Conservation (phyloP, 202 grass and related monocot species). For the Panicum virgatum region DNA sequence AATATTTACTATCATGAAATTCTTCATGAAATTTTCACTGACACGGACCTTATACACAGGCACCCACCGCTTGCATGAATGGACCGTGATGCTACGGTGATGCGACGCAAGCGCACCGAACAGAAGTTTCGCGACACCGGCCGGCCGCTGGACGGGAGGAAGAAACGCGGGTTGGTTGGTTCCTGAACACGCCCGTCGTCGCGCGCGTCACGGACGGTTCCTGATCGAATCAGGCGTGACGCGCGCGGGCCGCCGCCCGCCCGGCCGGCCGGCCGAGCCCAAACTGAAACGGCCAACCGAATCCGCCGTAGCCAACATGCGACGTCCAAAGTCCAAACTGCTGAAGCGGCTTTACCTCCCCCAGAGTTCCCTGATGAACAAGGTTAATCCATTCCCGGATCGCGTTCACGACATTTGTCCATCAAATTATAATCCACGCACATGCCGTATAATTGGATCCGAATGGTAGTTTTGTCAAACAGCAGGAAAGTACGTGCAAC, state of each 20-base stretch:
- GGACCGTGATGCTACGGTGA: too few relatives aligned
- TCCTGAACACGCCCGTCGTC: background rate
- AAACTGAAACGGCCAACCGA: background rate
- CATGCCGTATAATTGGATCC: background rate
- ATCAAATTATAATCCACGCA: background rate
- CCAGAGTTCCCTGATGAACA: too few relatives aligned
- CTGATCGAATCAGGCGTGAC: constrained; percentile 20
- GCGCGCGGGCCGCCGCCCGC: background rate
- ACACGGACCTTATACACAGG: too few relatives aligned
- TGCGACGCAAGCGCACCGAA: background rate
- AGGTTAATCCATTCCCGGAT: background rate
- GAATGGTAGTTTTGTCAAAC: background rate
- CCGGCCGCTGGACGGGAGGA: background rate
- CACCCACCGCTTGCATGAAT: too few relatives aligned
- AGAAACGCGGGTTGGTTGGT: background rate
- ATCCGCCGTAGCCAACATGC: background rate
- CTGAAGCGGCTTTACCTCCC: too few relatives aligned
- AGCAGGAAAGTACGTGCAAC: background rate
- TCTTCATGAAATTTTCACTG: too few relatives aligned
- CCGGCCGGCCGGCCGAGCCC: background rate
- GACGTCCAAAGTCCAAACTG: background rate
- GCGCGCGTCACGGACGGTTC: constrained; percentile 15
- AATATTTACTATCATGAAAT: too few relatives aligned
- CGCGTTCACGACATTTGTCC: background rate
- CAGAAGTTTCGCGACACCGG: constrained; percentile 3